Percentiles rank a stretch among this genome's conserved stretches.
Conservation (phyloP, 805 yeast genomes). For the Martiniozyma abietophila region DNA sequence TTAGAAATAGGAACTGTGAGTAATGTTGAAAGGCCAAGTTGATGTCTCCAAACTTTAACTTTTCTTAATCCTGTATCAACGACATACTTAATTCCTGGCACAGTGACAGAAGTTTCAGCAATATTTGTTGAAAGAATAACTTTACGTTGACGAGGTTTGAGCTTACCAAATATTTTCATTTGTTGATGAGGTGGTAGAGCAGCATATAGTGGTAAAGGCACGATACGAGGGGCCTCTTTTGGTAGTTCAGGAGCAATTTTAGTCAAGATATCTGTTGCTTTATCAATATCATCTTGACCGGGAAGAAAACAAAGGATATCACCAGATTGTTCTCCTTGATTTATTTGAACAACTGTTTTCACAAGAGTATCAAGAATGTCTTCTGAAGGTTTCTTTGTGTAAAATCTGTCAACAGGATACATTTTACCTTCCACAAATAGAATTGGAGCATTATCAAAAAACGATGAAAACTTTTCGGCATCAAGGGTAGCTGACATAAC, state of each 20-base stretch:
- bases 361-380: conserved; percentile 79
- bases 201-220: conserved; percentile 84
- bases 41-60: conserved; percentile 92
- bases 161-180: conserved; percentile 61
- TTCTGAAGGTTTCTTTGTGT: conserved; percentile 54
- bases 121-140: conserved; percentile 89
- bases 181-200: conserved; percentile 85
- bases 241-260: conserved; percentile 59
- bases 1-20: conserved; percentile 87
- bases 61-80: conserved; percentile 89
- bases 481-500: conserved; percentile 97
- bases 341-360: conserved; percentile 67
- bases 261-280: conserved; percentile 54
- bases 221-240: conserved; percentile 62
- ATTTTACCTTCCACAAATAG: conserved; percentile 83
- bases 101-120: conserved; percentile 96
- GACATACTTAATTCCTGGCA: conserved; percentile 88
- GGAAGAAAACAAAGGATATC: conserved; percentile 90
- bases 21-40: conserved; percentile 83
- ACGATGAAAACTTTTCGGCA: conserved; percentile 88
- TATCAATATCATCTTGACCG: conserved; percentile 97
- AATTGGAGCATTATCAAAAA: conserved; percentile 75
- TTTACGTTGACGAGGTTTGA: conserved; percentile 64
- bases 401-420: conserved; percentile 71
- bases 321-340: conserved; percentile 72